Base-by-base conservation (phyloP, 2,329 filamentous ascomycete genomes). In the Trichoderma sp. region DNA sequence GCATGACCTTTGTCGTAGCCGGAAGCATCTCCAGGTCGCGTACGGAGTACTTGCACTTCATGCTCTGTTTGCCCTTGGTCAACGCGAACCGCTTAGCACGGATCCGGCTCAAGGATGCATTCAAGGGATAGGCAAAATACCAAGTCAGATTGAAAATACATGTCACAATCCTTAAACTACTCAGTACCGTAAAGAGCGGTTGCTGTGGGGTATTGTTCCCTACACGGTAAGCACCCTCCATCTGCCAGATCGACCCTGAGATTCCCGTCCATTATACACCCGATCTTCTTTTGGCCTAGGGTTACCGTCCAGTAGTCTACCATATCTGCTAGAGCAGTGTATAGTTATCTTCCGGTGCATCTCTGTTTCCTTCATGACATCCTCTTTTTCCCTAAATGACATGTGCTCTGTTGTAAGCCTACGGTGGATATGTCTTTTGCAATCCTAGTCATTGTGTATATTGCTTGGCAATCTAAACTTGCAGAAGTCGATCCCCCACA, bases 381-480 rank as follows among this genome's bases (percentile, higher is more conserved):
- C 1, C 20, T 23, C 20, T 3, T 3, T 23, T 6, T 23, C 6
- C 2, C 11, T 7, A 13, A 11, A 23, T 11, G 0, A 12, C 1
- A 23, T 3, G n/a, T 50, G n/a, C n/a, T 13, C 5, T 12, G 5
- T 20, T 20, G 4, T 50, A 50, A 50, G n/a, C 9, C n/a, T 12
- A 50, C 43, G 11, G 43, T 20, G n/a, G 8, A n/a, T 20, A 47
- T 50, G 5, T 12, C n/a, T 20, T 23, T 23, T 53, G 20, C 43
- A 50, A 50, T 20, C 43, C 43, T 50, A 9, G 43, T 50, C n/a
- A 20, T 50, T 50, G 43, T 50, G 47, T 53, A 5, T 50, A 50
- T 50, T 5, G 47, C 47, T 23, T 53, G 47, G 47, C 47, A 23
- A 53, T 13, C 15, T 43, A 4, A 43, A 43, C 7, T 43, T n/a